These are phyloP conservation scores for Petunia secreta DNA, from an alignment of 257 asterid species.

Conservation along the genomic window DNA sequence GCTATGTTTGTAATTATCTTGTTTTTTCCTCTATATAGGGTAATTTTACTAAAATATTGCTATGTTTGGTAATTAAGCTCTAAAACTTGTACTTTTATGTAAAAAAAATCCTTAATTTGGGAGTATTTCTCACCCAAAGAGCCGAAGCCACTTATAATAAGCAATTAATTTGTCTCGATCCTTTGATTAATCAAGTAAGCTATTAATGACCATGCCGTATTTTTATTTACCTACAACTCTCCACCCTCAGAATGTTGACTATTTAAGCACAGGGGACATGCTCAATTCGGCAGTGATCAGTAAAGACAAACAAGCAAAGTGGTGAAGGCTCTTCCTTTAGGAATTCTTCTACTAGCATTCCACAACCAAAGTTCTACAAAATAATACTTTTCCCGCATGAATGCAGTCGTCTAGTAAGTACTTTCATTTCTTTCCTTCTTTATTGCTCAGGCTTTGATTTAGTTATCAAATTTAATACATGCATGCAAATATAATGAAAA, in stretches of 20 bases:
- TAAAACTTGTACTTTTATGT: too few species aligned
- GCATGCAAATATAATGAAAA: too few species aligned
- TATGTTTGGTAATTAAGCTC: too few species aligned
- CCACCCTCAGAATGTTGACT: not conserved
- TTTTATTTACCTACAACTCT: not conserved
- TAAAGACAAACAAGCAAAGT: not conserved
- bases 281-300: not conserved
- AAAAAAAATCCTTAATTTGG: too few species aligned
- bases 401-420: not conserved
- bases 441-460: too few species aligned
- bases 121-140: too few species aligned
- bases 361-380: slow-evolving; percentile 1
- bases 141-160: not conserved
- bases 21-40: too few species aligned
- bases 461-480: too few species aligned
- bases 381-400: not conserved
- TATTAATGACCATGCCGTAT: not conserved
- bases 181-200: not conserved
- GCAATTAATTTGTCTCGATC: not conserved
- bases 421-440: not conserved
- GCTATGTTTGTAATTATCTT: too few species aligned
- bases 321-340: not conserved
- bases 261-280: too few species aligned
- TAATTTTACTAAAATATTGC: too few species aligned
- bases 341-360: not conserved